These are phyloP conservation scores for Escovopsis sp. DNA, from an alignment of 2,329 filamentous ascomycete species.

Conservation along the genomic window DNA sequence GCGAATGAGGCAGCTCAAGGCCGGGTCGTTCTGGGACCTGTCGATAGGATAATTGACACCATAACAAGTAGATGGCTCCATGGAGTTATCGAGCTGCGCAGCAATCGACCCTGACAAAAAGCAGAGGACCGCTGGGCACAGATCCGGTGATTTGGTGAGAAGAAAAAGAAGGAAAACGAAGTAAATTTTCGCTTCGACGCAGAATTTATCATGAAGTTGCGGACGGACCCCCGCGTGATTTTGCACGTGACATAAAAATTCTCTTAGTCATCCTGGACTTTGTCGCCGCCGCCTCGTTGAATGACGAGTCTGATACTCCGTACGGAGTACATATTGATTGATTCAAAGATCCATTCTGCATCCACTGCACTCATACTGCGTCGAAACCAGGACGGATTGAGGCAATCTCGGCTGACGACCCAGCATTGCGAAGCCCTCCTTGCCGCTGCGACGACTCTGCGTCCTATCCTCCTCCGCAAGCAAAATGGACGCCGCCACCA, in stretches of 20 bases:
- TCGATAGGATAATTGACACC: conserved; percentile 87
- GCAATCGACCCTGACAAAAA: conserved; percentile 54
- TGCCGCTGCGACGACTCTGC: neutral
- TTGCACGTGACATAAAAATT: conserved; percentile 2
- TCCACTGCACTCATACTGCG: too few relatives aligned
- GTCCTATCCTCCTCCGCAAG: neutral
- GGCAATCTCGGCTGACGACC: neutral
- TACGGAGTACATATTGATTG: too few relatives aligned
- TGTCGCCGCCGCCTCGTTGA: too few relatives aligned
- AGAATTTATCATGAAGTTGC: too few relatives aligned
- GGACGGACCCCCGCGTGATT: conserved; percentile 4
- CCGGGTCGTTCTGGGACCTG: conserved; percentile 76
- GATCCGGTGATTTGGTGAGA: conserved; percentile 47
- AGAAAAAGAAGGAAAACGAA: conserved; percentile 14
- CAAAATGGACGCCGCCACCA: conserved; percentile 52
- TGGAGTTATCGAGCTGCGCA: conserved; percentile 72
- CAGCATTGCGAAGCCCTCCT: neutral
- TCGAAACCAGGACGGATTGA: too few relatives aligned
- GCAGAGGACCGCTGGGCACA: conserved; percentile 74
- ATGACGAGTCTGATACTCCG: too few relatives aligned
- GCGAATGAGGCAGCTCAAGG: conserved; percentile 52
- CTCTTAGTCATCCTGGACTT: too few relatives aligned
- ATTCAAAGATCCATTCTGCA: too few relatives aligned
- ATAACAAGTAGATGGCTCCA: conserved; percentile 62
- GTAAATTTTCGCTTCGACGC: too few relatives aligned